Percentiles rank a stretch among this genome's conserved stretches.
Evolutionary conservation across 192 early-diverging fungal genomes (phyloP).

Genomic region (Coemansia sp.): DNA sequence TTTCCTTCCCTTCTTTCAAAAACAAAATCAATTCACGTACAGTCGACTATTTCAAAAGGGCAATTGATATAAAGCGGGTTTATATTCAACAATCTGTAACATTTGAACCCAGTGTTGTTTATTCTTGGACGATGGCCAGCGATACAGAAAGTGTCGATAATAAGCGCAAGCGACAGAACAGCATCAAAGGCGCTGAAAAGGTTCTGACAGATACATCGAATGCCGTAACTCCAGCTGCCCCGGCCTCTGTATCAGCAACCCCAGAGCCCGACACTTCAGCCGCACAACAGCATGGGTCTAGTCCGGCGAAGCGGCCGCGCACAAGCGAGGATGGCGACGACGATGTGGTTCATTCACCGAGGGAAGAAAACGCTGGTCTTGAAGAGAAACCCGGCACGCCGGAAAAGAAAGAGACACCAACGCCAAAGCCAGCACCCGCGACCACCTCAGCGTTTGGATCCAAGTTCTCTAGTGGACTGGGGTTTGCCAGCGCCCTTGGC

Average conservation of each 20-base stretch:
- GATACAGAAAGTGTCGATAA: conserved; percentile 24
- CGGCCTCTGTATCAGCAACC: neutral
- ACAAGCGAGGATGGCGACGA: conserved; percentile 36
- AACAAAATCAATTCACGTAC: neutral
- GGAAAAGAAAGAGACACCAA: conserved; percentile 10
- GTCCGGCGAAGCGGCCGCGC: conserved; percentile 49
- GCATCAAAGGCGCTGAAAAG: conserved; percentile 18
- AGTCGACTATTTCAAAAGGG: neutral
- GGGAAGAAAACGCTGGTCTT: neutral
- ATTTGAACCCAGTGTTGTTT: neutral
- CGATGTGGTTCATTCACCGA: conserved; percentile 11
- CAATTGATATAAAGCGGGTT: neutral
- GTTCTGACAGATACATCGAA: neutral
- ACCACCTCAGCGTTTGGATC: conserved; percentile 21
- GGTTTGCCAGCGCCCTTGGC: conserved; percentile 30
- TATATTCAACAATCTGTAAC: neutral
- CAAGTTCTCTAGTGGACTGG: conserved; percentile 21
- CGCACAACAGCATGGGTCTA: conserved; percentile 17
- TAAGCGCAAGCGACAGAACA: conserved; percentile 54
- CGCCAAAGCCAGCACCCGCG: conserved; percentile 7
- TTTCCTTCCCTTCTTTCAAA: neutral
- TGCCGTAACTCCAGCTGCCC: neutral
- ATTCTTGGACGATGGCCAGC: neutral
- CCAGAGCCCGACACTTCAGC: neutral
- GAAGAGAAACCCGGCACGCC: neutral